A percentile compares a stretch with the other conserved stretches of the same genome.
Evolutionary conservation across 176 grass and related monocot genomes (phyloP).

Genomic region (Triticum urartu): DNA sequence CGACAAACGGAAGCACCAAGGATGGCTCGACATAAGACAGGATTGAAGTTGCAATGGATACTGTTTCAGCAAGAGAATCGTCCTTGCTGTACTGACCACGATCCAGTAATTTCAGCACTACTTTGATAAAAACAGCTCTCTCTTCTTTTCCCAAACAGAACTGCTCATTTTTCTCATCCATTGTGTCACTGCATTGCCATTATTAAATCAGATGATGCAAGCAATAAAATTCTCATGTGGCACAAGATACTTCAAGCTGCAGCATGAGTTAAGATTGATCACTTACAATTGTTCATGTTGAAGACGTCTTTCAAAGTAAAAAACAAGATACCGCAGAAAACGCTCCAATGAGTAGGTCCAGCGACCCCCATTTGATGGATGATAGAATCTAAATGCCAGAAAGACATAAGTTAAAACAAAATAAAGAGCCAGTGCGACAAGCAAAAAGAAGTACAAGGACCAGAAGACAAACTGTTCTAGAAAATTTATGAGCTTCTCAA

Average conservation of each 20-base stretch:
- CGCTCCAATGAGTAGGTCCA: constrained; percentile 87
- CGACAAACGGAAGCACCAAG: constrained; percentile 83
- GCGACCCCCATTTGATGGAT: constrained; percentile 95
- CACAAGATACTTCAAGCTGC: neutral
- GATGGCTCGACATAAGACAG: constrained; percentile 87
- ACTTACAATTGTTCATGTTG: constrained; percentile 80
- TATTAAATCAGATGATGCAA: constrained; percentile 27
- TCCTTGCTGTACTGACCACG: constrained; percentile 98
- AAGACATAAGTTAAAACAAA: constrained; percentile 27
- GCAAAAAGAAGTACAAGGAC: constrained; percentile 20
- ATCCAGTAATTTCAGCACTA: constrained; percentile 83
- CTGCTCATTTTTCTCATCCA: constrained; percentile 28
- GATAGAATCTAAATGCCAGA: constrained; percentile 81
- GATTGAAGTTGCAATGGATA: constrained; percentile 85
- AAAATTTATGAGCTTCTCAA: constrained; percentile 88
- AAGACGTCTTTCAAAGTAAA: constrained; percentile 86
- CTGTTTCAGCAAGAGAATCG: constrained; percentile 82
- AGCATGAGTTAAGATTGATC: constrained; percentile 11
- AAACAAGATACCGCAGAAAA: constrained; percentile 77
- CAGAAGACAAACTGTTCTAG: constrained; percentile 87
- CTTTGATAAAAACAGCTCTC: constrained; percentile 68
- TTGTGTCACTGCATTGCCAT: constrained; percentile 32
- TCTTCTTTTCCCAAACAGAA: constrained; percentile 69
- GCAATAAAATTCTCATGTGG: constrained; percentile 14
- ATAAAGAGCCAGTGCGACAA: constrained; percentile 23